Base-by-base conservation (phyloP, 371 early-diverging fungal species). In the Syncephalastrum contaminatum region DNA sequence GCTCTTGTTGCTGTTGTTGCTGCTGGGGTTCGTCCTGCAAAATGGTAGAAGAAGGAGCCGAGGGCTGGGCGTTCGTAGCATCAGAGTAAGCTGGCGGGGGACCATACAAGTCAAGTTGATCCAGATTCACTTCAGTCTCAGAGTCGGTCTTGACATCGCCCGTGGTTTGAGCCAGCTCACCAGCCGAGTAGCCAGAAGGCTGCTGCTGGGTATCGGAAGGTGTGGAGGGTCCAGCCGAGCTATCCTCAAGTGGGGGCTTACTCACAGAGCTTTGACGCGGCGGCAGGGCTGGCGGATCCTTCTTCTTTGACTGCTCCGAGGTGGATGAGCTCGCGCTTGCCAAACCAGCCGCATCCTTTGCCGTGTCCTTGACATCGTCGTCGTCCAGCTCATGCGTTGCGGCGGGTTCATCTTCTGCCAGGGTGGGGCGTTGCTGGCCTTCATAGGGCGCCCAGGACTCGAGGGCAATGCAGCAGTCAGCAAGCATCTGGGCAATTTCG, bases 401-500 rank as follows among this genome's bases (percentile, higher is more conserved):
- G 19, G 25, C 21, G 1, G 39, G 19, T 7, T 39, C 36, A 3
- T 39, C 51, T 41, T 55, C 41, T 16, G 47, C 41, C 21, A 74
- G 44, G 1, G 80, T 80, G 19, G 71, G 65, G 16, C 80, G 60
- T 36, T 80, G 67, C 21, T 73, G 67, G 21, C 63, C 69, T 40
- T 67, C 70, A 4, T 50, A 48, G 3, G 80, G 74, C 6, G 60
- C 53, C 80, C 80, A 80, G 1, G 54, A 47, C 5, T 80, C 64
- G 12, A 80, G 24, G 0, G 80, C 80, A 5, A 60, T 47, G 8
- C 73, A 40, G n/a, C 72, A 72, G 52, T 80, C 80, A 7, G 62
- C 67, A 14, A 75, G 40, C 22, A 80, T 75, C 18, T 59, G 63
- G 2, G 65, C 63, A 4, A 74, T 72, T 27, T 72, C 67, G 18